Evolutionary conservation across 1,139 yeast species (phyloP), one percentile per base, ranked within the genome.

Genomic region (Yamadazyma oceani): DNA sequence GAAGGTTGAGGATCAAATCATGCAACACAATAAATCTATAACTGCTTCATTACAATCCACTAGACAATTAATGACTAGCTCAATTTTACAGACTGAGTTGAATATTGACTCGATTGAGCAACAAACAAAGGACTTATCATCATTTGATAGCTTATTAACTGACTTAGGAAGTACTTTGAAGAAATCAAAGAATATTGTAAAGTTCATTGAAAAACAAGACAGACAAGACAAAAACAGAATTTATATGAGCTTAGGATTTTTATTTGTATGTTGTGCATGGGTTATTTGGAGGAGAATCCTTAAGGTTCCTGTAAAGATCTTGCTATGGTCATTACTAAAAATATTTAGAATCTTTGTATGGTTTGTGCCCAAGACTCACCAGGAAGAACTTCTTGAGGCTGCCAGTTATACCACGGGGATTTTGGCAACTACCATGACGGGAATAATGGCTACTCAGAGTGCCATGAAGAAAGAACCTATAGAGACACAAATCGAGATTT

Each of bases 191-290:
- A 69, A 71, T 31, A 70, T 84, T 32, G 85, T 84, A 31, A 68
- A 70, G 45, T 74, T 80, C 41, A 77, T 84, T 38, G 87, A 83
- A 50, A 78, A 78, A 50, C 85, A 86, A 36, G 88, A 85, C 50
- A 66, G 71, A 39, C 62, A 72, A 44, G 92, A 85, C 50, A 69
- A 85, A 36, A 65, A 75, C 35, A 63, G 78, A 39, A 82, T 84
- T 52, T 77, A 80, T 46, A 57, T 75, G 37, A 70, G 86, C 22
- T 50, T 83, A 32, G 79, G 78, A 14, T 80, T 84, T 46, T 69
- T 84, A 40, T 62, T 71, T 2, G 46, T 71, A 2, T 82, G 82
- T 26, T 65, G 85, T 45, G 53, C 62, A 3, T 82, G 86, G 84
- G 78, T 84, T 15, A 46, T 82, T 2, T 84, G 85, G 80, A 62